Base-by-base conservation (phyloP, 2,329 filamentous ascomycete genomes). In the Stenocarpella maydis region DNA sequence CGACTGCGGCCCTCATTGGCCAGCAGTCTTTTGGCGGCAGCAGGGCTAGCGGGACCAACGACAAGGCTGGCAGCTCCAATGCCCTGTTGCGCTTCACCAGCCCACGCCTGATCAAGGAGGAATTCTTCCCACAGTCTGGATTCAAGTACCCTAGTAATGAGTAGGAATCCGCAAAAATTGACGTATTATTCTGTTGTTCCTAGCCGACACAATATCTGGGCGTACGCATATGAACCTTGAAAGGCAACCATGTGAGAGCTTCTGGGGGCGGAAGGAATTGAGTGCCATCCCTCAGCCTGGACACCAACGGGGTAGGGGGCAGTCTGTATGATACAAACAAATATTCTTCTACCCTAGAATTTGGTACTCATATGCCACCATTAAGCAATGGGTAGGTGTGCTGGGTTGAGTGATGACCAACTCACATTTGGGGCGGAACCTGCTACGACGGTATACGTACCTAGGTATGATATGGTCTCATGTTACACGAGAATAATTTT, bases 71-170 rank as follows among this genome's bases (percentile, higher is more conserved):
- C 45, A 87, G 84, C 73, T 79, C 82, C 52, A 81, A 81, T 41
- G 78, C 84, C 69, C 74, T 88, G 71, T 78, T 80, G 69, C 80
- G 86, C 24, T 88, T 88, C 74, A 83, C 84, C 17, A 85, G 83
- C 73, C 79, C 82, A 65, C 77, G 86, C 61, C 82, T 83, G 15
- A 81, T 88, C 72, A 88, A 88, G 87, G 92, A 94, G 84, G 92
- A 94, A 83, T 94, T 93, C 75, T 81, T 82, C 71, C 82, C 87
- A 3, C 90, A 88, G 45, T 85, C 85, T 39, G 83, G 85, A 78
- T 89, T 94, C 43, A 78, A 78, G 65, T 94, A 94, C 78, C 90
- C 90, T 24, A 93, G 91, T 81, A 94, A 94, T 79, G 90, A 91
- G 80, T 63, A 63, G 58, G 4, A 8, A 63, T 34, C 17, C 3